Percentiles rank a stretch among this genome's conserved stretches.
phyloP scores from a whole-genome alignment of 2,329 filamentous ascomycete genomes.

The Microcera coccophila region DNA sequence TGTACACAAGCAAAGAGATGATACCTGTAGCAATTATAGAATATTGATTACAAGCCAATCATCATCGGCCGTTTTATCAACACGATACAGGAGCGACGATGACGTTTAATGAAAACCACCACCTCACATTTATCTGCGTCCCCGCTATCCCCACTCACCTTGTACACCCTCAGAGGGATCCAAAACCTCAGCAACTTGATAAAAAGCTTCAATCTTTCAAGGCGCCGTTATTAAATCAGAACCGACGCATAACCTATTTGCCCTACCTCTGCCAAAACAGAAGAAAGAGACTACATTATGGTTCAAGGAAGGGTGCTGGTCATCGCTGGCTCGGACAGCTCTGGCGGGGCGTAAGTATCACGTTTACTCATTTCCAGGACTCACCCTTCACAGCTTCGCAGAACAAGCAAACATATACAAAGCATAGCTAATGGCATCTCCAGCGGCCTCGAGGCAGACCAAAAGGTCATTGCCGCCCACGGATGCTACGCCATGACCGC shows the following conservation, averaged over 20 bases:
- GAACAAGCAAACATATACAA: not conserved
- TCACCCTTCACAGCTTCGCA: not conserved
- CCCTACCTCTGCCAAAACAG: no score
- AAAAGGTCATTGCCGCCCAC: constrained; percentile 90
- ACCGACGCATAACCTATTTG: no score
- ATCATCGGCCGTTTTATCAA: no score
- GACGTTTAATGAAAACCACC: not conserved
- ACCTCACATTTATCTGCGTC: not conserved
- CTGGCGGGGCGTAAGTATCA: constrained; percentile 79
- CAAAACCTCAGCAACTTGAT: not conserved
- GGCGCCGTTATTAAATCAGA: no score
- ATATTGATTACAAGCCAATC: no score
- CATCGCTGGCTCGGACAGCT: constrained; percentile 86
- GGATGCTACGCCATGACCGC: constrained; percentile 95
- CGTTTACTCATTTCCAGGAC: not conserved
- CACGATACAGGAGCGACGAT: no score
- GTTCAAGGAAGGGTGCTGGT: constrained; percentile 60
- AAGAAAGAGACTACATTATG: constrained; percentile 29
- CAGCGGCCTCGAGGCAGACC: constrained; percentile 91
- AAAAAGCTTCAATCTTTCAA: not conserved
- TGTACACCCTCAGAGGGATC: not conserved
- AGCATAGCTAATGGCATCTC: not conserved
- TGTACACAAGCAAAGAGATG: no score
- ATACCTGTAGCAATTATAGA: no score
- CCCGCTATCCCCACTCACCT: not conserved